Conservation (phyloP, 2,329 filamentous ascomycete species). For the Aureobasidium zeae region DNA sequence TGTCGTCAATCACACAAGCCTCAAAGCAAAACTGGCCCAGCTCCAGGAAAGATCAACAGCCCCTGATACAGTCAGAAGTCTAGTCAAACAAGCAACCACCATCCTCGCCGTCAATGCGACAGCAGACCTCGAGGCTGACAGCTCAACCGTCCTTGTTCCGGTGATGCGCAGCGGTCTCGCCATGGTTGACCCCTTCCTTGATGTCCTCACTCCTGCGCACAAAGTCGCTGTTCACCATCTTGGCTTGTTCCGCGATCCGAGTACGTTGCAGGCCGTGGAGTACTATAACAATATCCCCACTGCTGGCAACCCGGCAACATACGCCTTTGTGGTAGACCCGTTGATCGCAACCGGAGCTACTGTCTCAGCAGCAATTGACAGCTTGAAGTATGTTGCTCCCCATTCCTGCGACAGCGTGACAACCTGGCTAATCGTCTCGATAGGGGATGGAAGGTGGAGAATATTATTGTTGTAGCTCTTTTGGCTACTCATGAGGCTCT, state of each 20-base stretch:
- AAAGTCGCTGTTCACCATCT: slow-evolving; percentile 84
- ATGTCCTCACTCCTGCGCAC: slow-evolving; percentile 54
- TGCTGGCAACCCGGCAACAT: slow-evolving; percentile 35
- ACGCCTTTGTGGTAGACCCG: slow-evolving; percentile 82
- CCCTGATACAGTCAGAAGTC: slow-evolving; percentile 56
- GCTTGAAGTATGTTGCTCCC: slow-evolving; percentile 42
- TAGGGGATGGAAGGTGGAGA: slow-evolving; percentile 73
- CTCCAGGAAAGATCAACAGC: slow-evolving; percentile 38
- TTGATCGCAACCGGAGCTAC: slow-evolving; percentile 91
- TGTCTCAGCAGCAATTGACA: slow-evolving; percentile 79
- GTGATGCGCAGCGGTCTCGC: slow-evolving; percentile 86
- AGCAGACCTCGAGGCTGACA: slow-evolving; percentile 33
- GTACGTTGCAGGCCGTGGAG: slow-evolving; percentile 79
- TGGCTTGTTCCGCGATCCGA: slow-evolving; percentile 83
- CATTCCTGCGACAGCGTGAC: background rate
- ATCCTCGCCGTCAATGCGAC: background rate
- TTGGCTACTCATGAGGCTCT: slow-evolving; percentile 59
- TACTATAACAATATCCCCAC: slow-evolving; percentile 92
- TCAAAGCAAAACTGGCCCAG: slow-evolving; percentile 80
- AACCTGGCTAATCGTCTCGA: background rate
- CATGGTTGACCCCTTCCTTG: slow-evolving; percentile 55
- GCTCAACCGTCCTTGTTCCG: slow-evolving; percentile 63
- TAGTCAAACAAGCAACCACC: background rate
- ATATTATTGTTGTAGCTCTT: slow-evolving; percentile 66
- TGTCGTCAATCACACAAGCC: slow-evolving; percentile 75